Base-by-base conservation (phyloP, 768 basidiomycete genomes). In the Mycena kentingensis region DNA sequence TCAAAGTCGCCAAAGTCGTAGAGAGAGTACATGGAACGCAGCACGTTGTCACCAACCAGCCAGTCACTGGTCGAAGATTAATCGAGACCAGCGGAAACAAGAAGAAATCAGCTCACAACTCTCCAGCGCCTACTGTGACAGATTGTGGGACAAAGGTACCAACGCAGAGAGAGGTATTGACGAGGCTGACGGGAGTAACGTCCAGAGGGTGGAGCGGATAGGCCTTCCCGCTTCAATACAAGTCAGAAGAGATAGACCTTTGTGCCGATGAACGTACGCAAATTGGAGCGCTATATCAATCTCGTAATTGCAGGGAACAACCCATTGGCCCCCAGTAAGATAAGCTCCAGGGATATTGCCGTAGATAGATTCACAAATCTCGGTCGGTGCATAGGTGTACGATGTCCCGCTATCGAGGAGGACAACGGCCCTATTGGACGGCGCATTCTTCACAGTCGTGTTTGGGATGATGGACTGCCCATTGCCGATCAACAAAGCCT, bases 1-100 rank as follows among this genome's bases (percentile, higher is more conserved):
- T 84, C 80, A 59, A 82, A 90, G 70, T 93, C 88, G 21, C 90
- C 90, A 64, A 87, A 93, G 68, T 92, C 87, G 66, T 91, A 93
- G 50, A 93, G 71, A 7, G 88, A 80, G 68, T 93, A 93, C 32
- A 92, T 72, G 15, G 88, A 88, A 52, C 91, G 89, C 53, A 93
- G 77, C 65, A 90, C 78, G 62, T 89, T 92, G 68, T 88, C 90
- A 19, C 91, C 91, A 47, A 92, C 64, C 38, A 93, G 75, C 84
- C 88, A 87, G 65, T 93, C 91, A 64, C 89, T 91, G 54, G n/a
- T n/a, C 11, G 49, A 19, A 45, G n/a, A 2, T 18, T 11, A 26
- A 12, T 52, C 35, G 32, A 49, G 43, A 43, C 16, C n/a, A 12
- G 5, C 21, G 31, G 22, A 19, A 43, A 15, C 21, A 5, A 45